phyloP scores from a whole-genome alignment of 495 filamentous ascomycete genomes.

The Penicillium nucicola region DNA sequence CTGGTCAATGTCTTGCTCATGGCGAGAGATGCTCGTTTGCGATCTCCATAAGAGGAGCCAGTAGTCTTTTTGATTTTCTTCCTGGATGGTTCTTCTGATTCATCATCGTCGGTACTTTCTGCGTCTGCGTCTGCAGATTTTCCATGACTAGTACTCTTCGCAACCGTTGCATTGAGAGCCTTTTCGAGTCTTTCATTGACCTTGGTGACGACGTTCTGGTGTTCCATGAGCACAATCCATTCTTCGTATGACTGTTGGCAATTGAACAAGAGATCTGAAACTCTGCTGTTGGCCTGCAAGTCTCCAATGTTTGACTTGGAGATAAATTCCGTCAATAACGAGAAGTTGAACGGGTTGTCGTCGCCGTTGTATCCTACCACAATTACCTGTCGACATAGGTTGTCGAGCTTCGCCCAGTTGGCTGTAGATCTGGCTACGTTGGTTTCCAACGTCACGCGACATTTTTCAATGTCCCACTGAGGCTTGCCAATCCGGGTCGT shows the following conservation, averaged over 20 bases:
- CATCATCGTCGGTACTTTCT: no score
- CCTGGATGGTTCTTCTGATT: neutral
- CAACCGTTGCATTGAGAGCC: no score
- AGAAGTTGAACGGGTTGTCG: neutral
- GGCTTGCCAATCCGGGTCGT: constrained; percentile 17
- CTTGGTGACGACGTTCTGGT: neutral
- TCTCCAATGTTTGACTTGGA: no score
- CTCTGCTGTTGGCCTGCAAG: no score
- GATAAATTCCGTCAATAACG: no score
- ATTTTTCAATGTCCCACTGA: constrained; percentile 3
- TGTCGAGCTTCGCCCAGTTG: neutral
- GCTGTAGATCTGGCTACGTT: neutral
- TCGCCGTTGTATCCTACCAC: neutral
- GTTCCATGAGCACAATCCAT: neutral
- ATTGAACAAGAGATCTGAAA: no score
- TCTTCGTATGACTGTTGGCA: no score
- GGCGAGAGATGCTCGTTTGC: neutral
- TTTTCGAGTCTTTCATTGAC: neutral
- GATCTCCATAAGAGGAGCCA: neutral
- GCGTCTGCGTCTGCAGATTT: neutral
- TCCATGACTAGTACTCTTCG: neutral
- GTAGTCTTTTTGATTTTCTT: neutral
- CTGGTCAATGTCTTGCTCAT: constrained; percentile 2
- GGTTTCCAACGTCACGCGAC: neutral
- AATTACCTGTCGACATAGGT: neutral